A percentile compares a stretch with the other conserved stretches of the same genome.
Conservation (phyloP, 345 rosid species). For the Cochlearia excelsa region DNA sequence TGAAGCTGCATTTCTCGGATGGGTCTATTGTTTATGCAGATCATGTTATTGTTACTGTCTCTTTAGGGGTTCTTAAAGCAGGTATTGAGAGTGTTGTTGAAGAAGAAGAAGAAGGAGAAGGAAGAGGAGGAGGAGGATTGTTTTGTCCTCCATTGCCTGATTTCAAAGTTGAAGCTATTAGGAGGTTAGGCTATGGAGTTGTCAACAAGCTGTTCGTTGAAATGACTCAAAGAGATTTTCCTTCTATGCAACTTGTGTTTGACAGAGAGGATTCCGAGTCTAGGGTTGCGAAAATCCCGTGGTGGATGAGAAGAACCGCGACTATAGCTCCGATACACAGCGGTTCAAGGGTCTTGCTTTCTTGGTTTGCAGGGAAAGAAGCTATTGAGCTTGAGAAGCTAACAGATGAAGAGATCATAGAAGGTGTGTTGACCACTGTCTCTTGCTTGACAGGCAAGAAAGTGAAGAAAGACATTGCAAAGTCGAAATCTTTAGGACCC, state of each 20-base stretch:
- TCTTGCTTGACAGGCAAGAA: conserved; percentile 48
- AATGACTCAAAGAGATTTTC: conserved; percentile 43
- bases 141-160: conserved; percentile 74
- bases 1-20: conserved; percentile 77
- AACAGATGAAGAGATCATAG: conserved; percentile 63
- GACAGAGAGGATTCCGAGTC: conserved; percentile 50
- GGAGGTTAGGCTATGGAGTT: conserved; percentile 82
- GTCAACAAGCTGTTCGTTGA: conserved; percentile 85
- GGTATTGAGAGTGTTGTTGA: conserved; percentile 36
- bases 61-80: conserved; percentile 86
- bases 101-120: conserved; percentile 25
- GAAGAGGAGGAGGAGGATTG: conserved; percentile 40
- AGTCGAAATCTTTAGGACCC: not conserved
- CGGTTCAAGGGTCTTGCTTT: conserved; percentile 64
- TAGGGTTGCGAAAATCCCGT: conserved; percentile 60
- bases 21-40: conserved; percentile 74
- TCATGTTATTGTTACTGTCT: conserved; percentile 88
- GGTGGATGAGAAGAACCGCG: conserved; percentile 97
- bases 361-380: conserved; percentile 97
- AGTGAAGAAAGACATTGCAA: conserved; percentile 16
- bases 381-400: conserved; percentile 83
- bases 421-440: conserved; percentile 59
- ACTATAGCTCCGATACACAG: conserved; percentile 67
- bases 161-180: conserved; percentile 75
- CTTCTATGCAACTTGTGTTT: conserved; percentile 72